A percentile compares a stretch with the other conserved stretches of the same genome.
These are phyloP conservation scores for Lactarius tabidus DNA, from an alignment of 768 basidiomycete genomes.

Conservation along the genomic window DNA sequence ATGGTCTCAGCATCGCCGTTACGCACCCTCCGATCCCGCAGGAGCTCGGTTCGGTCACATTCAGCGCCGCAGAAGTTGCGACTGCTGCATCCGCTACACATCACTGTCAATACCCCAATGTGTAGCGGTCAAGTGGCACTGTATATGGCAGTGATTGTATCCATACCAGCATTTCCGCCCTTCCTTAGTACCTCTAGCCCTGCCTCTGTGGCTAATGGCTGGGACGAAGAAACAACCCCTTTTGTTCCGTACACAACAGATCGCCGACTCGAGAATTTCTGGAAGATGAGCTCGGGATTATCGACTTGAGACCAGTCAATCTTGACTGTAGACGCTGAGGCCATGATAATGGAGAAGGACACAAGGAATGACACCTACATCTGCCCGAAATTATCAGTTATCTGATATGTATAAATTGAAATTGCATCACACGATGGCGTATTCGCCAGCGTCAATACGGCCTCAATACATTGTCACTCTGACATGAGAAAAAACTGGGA, in stretches of 20 bases:
- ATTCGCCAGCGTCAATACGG: too few relatives aligned
- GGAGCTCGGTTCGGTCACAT: slow-evolving; percentile 82
- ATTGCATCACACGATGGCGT: too few relatives aligned
- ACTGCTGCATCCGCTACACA: slow-evolving; percentile 87
- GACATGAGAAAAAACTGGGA: too few relatives aligned
- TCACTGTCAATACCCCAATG: not conserved
- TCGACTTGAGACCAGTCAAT: slow-evolving; percentile 62
- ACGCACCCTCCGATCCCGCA: slow-evolving; percentile 91
- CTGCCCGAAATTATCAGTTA: not conserved
- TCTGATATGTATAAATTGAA: not conserved
- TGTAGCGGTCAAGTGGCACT: not conserved
- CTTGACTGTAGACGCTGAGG: slow-evolving; percentile 28
- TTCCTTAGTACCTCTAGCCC: slow-evolving; percentile 87
- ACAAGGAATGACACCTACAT: not conserved
- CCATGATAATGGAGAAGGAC: not conserved
- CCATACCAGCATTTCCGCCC: slow-evolving; percentile 91
- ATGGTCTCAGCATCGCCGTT: not conserved
- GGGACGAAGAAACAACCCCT: slow-evolving; percentile 79
- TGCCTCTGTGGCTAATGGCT: slow-evolving; percentile 87
- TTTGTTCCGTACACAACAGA: slow-evolving; percentile 62
- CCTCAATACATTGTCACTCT: too few relatives aligned
- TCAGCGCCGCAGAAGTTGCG: slow-evolving; percentile 87
- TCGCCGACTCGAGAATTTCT: slow-evolving; percentile 76
- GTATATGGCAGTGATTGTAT: not conserved
- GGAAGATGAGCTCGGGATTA: slow-evolving; percentile 58